phyloP scores from a whole-genome alignment of 164 flowering plant species.

The Malania oleifera region DNA sequence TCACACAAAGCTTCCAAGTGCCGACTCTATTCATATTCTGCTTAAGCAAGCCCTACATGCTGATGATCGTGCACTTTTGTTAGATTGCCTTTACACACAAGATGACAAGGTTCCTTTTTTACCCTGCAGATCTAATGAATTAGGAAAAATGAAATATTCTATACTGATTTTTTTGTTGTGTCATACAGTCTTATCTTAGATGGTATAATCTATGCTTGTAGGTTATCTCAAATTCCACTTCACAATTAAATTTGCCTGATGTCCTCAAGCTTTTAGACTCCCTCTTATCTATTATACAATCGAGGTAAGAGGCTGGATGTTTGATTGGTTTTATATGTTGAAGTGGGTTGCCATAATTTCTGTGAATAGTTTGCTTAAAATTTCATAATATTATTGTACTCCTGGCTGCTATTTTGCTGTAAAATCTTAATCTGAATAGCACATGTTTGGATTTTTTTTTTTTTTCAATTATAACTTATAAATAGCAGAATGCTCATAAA shows the following conservation, averaged over 20 bases:
- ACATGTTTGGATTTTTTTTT: no score
- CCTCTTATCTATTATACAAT: conserved; percentile 56
- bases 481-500: no score
- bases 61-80: conserved; percentile 71
- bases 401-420: no score
- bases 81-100: conserved; percentile 75
- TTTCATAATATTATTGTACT: no score
- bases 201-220: conserved; percentile 23
- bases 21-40: conserved; percentile 82
- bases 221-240: conserved; percentile 80
- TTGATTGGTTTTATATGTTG: no score
- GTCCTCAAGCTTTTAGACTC: conserved; percentile 71
- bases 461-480: no score
- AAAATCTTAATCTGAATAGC: no score
- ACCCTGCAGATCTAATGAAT: no score
- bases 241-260: conserved; percentile 61
- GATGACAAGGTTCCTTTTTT: conserved; percentile 62
- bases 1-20: conserved; percentile 64
- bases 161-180: no score
- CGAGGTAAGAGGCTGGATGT: conserved; percentile 68
- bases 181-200: no score
- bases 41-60: conserved; percentile 89
- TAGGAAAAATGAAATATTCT: neutral
- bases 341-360: no score
- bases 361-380: no score